These are phyloP conservation scores for Ophiosphaerella herpotricha DNA, from an alignment of 2,329 filamentous ascomycete genomes.

Conservation along the genomic window DNA sequence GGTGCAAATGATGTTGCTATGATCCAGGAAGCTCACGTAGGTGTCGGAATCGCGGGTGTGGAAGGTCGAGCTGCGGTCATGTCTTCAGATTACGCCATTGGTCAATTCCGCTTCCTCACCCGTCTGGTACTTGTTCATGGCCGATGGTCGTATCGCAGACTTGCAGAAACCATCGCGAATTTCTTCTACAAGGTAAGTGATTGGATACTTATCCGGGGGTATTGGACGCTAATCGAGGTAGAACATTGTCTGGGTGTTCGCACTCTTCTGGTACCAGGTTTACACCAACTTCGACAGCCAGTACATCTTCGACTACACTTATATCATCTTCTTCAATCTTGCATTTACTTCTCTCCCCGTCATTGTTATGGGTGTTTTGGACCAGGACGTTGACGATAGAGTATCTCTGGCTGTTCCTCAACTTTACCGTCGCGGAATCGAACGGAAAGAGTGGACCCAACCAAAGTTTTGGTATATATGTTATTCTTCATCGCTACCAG, in stretches of 20 bases:
- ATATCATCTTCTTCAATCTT: slow-evolving; percentile 95
- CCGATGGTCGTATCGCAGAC: slow-evolving; percentile 88
- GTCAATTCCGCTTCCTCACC: slow-evolving; percentile 83
- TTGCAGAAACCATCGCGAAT: slow-evolving; percentile 93
- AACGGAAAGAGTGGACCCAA: slow-evolving; percentile 95
- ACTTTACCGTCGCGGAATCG: slow-evolving; percentile 92
- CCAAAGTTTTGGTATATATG: slow-evolving; percentile 85
- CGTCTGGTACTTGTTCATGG: slow-evolving; percentile 81
- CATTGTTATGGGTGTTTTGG: slow-evolving; percentile 92
- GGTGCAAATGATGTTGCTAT: slow-evolving; percentile 92
- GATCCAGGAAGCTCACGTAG: slow-evolving; percentile 89
- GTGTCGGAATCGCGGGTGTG: slow-evolving; percentile 84
- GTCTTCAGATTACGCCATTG: slow-evolving; percentile 86
- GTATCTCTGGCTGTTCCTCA: slow-evolving; percentile 94
- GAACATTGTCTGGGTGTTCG: slow-evolving; percentile 97
- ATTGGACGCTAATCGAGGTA: slow-evolving; percentile 42
- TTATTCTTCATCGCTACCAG: not conserved
- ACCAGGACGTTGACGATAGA: slow-evolving; percentile 94
- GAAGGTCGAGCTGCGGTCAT: slow-evolving; percentile 85
- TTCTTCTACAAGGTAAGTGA: slow-evolving; percentile 91
- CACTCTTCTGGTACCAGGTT: slow-evolving; percentile 96
- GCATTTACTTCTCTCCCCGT: slow-evolving; percentile 95
- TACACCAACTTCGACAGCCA: slow-evolving; percentile 96
- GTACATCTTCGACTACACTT: slow-evolving; percentile 96
- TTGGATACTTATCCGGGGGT: not conserved